These are phyloP conservation scores for Epicoccum nigrum DNA, from an alignment of 2,329 filamentous ascomycete species.

Conservation along the genomic window DNA sequence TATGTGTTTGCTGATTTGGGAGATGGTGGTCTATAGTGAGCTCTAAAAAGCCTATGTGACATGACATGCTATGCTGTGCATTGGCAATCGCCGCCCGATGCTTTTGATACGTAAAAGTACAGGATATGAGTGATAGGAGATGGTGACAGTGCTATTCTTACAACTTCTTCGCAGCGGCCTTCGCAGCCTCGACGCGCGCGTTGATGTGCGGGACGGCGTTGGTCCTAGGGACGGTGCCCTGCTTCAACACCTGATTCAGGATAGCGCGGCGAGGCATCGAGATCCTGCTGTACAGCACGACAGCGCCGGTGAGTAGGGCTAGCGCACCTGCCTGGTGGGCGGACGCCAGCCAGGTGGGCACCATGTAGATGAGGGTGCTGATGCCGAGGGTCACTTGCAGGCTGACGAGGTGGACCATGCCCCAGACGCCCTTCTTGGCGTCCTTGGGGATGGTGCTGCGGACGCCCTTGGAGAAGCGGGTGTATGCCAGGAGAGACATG, in stretches of 20 bases:
- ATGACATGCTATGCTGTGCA: conserved; percentile 9
- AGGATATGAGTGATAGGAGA: conserved; percentile 13
- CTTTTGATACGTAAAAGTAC: conserved; percentile 13
- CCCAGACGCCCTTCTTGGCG: conserved; percentile 75
- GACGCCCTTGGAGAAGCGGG: conserved; percentile 69
- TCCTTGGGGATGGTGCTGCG: conserved; percentile 62
- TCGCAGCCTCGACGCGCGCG: conserved; percentile 28
- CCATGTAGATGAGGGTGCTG: conserved; percentile 88
- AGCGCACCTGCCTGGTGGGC: conserved; percentile 91
- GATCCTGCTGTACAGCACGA: conserved; percentile 72
- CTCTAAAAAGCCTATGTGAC: conserved; percentile 15
- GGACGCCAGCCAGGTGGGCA: conserved; percentile 85
- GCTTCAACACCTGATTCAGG: conserved; percentile 38
- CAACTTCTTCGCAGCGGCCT: conserved; percentile 22
- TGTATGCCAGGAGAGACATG: conserved; percentile 79
- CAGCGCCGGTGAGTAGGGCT: conserved; percentile 79
- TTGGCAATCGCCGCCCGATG: conserved; percentile 15
- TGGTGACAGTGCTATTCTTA: conserved; percentile 14
- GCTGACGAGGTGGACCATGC: conserved; percentile 80
- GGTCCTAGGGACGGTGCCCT: conserved; percentile 23
- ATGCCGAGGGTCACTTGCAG: conserved; percentile 88
- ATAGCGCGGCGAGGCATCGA: conserved; percentile 43
- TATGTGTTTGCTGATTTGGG: no score
- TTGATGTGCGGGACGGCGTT: conserved; percentile 27
- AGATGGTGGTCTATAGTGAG: conserved; percentile 2